A percentile compares a stretch with the other conserved stretches of the same genome.
Evolutionary conservation across 2,329 filamentous ascomycete species (phyloP).

Genomic region (Trichoderma sp.): DNA sequence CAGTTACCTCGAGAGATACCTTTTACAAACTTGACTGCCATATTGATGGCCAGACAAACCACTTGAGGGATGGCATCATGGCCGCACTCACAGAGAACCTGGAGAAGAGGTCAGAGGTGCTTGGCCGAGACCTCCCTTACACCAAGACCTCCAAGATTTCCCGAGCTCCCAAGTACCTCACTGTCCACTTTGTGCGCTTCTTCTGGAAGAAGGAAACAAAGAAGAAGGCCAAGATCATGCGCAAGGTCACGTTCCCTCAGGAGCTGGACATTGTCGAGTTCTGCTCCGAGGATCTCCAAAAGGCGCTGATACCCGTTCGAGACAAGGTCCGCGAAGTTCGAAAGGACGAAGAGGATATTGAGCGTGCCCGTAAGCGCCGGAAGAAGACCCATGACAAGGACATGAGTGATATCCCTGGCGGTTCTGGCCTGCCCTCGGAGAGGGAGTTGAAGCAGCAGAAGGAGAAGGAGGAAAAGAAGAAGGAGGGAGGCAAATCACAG

Average conservation of each 20-base stretch:
- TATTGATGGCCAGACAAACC: conserved; percentile 82
- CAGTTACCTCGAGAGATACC: conserved; percentile 63
- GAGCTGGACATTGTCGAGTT: conserved; percentile 94
- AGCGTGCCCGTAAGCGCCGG: conserved; percentile 86
- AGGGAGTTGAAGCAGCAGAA: conserved; percentile 49
- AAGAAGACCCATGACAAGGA: conserved; percentile 60
- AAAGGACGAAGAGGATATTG: conserved; percentile 92
- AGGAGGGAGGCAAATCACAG: conserved; percentile 40
- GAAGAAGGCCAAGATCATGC: conserved; percentile 99
- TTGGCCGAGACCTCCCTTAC: conserved; percentile 77
- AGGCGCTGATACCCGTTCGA: conserved; percentile 81
- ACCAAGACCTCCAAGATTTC: conserved; percentile 90
- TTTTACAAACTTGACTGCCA: conserved; percentile 97
- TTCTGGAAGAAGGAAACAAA: conserved; percentile 95
- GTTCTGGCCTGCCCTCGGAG: conserved; percentile 49
- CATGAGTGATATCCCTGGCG: conserved; percentile 43
- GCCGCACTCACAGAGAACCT: conserved; percentile 82
- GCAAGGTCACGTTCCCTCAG: conserved; percentile 93
- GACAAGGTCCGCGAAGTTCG: conserved; percentile 94
- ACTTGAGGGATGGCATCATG: conserved; percentile 82
- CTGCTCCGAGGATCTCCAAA: conserved; percentile 84
- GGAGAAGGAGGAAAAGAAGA: conserved; percentile 39
- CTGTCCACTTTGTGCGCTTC: conserved; percentile 96
- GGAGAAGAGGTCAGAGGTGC: conserved; percentile 77
- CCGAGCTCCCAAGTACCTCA: conserved; percentile 88